These are phyloP conservation scores for Gossypium longicalyx DNA, from an alignment of 345 rosid genomes.

Conservation along the genomic window DNA sequence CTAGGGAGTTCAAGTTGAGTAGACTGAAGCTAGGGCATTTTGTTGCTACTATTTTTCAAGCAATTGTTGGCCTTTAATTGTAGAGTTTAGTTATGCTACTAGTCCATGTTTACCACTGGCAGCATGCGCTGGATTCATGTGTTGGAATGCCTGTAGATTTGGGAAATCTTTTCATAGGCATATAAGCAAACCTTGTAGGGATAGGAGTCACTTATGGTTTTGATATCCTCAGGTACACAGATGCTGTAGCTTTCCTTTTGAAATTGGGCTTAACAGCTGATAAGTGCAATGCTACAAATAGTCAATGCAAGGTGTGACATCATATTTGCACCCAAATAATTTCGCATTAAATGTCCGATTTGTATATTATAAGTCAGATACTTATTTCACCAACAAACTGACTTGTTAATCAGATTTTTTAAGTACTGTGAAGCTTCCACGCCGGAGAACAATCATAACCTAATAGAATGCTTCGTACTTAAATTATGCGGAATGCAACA, in stretches of 20 bases:
- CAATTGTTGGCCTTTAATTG: too few relatives aligned
- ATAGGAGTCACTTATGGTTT: background rate
- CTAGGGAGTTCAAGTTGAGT: background rate
- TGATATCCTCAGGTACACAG: constrained; percentile 48
- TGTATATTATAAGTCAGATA: background rate
- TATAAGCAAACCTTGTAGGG: background rate
- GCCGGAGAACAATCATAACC: background rate
- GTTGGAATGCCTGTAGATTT: background rate
- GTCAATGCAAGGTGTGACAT: constrained; percentile 85
- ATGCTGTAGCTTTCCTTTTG: constrained; percentile 71
- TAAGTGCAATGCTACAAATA: constrained; percentile 76
- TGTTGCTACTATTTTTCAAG: background rate
- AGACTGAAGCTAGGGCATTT: background rate
- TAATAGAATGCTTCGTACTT: background rate
- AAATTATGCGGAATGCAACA: background rate
- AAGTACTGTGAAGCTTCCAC: background rate
- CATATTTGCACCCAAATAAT: background rate
- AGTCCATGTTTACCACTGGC: background rate
- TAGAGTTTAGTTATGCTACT: background rate
- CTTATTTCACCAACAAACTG: background rate
- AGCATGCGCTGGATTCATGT: background rate
- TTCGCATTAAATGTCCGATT: background rate
- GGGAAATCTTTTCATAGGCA: background rate
- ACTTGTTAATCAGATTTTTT: background rate
- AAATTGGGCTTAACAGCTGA: constrained; percentile 89